Conservation (phyloP, 1,284 basidiomycete genomes). For the Cerrena zonata region DNA sequence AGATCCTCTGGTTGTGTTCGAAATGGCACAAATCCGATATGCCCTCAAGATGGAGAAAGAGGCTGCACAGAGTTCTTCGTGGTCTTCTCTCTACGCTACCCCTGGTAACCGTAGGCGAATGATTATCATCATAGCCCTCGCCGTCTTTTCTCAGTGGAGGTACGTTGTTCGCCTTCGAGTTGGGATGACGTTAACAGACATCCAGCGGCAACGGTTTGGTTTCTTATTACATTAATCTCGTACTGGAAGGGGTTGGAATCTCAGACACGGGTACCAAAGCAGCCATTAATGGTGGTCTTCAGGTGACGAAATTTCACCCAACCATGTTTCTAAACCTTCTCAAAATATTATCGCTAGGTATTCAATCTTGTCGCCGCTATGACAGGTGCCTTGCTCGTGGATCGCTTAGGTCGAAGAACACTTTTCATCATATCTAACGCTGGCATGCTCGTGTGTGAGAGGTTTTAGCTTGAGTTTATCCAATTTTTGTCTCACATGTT, state of each 20-base stretch:
- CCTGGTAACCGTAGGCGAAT: conserved; percentile 57
- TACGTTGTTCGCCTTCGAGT: conserved; percentile 21
- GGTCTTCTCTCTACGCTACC: conserved; percentile 46
- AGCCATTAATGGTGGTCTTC: conserved; percentile 57
- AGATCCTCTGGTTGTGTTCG: conserved; percentile 52
- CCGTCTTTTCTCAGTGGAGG: conserved; percentile 66
- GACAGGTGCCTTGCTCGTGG: conserved; percentile 51
- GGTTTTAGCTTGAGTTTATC: neutral
- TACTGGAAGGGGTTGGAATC: conserved; percentile 58
- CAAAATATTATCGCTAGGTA: conserved; percentile 15
- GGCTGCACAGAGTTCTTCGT: conserved; percentile 41
- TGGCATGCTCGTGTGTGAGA: conserved; percentile 59
- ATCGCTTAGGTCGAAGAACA: conserved; percentile 54
- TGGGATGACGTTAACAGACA: neutral
- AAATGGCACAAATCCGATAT: conserved; percentile 58
- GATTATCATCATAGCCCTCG: conserved; percentile 51
- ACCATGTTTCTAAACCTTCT: neutral
- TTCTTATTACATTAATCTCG: conserved; percentile 61
- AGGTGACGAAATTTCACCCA: conserved; percentile 28
- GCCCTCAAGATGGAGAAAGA: conserved; percentile 56
- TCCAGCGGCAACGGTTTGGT: conserved; percentile 60
- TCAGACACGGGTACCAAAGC: conserved; percentile 47
- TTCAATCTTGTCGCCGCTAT: conserved; percentile 48
- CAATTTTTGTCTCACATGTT: neutral
- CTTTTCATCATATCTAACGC: conserved; percentile 58